Base-by-base conservation (phyloP, 176 grass and related monocot species). In the Triticum turgidum region DNA sequence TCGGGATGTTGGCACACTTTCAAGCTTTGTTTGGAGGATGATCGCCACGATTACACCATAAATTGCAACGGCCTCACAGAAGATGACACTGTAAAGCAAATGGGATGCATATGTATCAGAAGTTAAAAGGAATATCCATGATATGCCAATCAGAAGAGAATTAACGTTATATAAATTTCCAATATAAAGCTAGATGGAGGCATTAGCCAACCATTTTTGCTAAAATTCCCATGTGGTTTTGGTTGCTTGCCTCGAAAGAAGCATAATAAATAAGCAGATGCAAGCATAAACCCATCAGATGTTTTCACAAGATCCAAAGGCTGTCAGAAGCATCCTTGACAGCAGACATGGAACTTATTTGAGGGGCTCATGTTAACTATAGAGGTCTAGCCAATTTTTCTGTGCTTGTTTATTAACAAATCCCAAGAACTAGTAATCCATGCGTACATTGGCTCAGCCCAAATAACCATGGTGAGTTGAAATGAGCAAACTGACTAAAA, bases 31-130 rank as follows among this genome's bases (percentile, higher is more conserved):
- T 87, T 98, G 97, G 56, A 98, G 89, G 81, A 98, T 98, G 83
- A 98, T 98, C 76, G 94, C 97, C 76, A 98, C 97, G 4, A 98
- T 98, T 32, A 98, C 97, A 86, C 97, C 97, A 85, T 98, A 98
- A 88, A 98, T 98, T 21, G 97, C 97, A 17, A 98, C 97, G 64
- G 97, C 97, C 85, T 98, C 94, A 75, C 97, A 98, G 84, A 98
- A 96, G 77, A 98, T 96, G n/a, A 98, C 97, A 92, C 97, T 98
- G 90, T 47, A 47, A 47, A 4, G 72, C 61, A 56, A 77, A 65
- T 2, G 38, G 45, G 42, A 84, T 70, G 14, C 65, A 89, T 71
- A 15, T 14, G n/a, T 76, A 86, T 78, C 39, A 62, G 25, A 84
- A 32, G 15, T 79, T 84, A 54, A 59, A 78, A 70, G 24, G 63